Evolutionary conservation across 2,329 filamentous ascomycete genomes (phyloP), one percentile per base, ranked within the genome.

Genomic region (Colletotrichum truncatum): DNA sequence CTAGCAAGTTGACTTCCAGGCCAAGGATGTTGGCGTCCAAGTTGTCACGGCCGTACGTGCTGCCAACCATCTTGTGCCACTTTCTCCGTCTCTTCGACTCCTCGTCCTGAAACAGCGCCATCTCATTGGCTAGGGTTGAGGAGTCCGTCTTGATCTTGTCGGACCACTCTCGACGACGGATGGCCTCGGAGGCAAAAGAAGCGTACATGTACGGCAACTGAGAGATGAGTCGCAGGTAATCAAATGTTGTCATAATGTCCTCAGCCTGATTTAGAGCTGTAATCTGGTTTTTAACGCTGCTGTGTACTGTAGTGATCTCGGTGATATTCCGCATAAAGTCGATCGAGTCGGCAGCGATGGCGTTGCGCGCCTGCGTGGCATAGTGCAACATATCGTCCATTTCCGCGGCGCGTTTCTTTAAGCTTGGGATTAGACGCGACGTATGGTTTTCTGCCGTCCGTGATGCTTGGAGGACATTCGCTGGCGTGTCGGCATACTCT

Each of bases 111-210:
- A 97, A 95, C 1, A 93, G 83, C 2, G 94, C 93, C 86, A 98
- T 93, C 74, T 98, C 95, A 75, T 98, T 97, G 25, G 94, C 93
- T 25, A 99, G 81, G 0, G 91, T 93, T 3, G 92, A 90, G 1
- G 95, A 96, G 72, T 98, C 96, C 3, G 88, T 86, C 74, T 91
- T 93, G 76, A 98, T 91, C 78, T 97, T 97, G 55, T 97, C 93
- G 11, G 88, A 89, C 94, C 96, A 99, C 78, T 98, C 94, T 32
- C 90, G 90, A 21, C 96, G 90, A 62, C 93, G 88, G 39, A 98
- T 88, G 14, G 93, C 91, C 78, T 99, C 96, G 4, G 93, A 87
- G 18, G 97, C 82, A 64, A 97, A 92, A 3, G 94, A 94, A 0
- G 94, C 94, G 75, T 98, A 99, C 71, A 97, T 89, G 61, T 91